Base-by-base conservation (phyloP, 2,329 filamentous ascomycete genomes). In the Alternaria conjuncta region DNA sequence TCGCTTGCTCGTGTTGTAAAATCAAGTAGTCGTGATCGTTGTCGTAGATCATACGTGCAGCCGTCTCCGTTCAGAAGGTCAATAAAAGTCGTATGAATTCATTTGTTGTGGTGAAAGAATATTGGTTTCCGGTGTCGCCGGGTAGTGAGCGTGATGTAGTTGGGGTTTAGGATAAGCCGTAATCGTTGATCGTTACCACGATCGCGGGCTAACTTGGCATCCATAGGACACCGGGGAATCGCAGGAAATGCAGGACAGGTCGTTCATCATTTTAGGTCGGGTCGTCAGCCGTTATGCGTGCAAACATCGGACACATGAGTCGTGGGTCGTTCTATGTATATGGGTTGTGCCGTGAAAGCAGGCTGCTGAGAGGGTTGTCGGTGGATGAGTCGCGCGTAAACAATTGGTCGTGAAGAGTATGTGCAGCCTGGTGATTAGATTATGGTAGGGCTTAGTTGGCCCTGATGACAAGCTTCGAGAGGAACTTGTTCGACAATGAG, bases 401-500 rank as follows among this genome's bases (percentile, higher is more conserved):
- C 25, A 51, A 67, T 64, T 66, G 58, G 55, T 60, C 54, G 63
- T 64, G 59, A 63, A 67, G 65, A 60, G 51, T 47, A 64, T 67
- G 46, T 63, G 64, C 60, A 66, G 61, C 59, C 56, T 55, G 65
- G 54, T 65, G 53, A 67, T 62, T 63, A 66, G 47, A 54, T 53
- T 43, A 36, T 64, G 43, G 66, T 50, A 36, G 54, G 36, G 46
- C 51, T 66, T 86, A 97, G 84, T 96, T 97, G 76, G 95, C 92
- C 74, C 95, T 93, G 81, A 97, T 97, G 79, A 97, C 94, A 76
- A 98, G 88, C 83, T 96, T 96, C 41, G 94, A 96, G 72, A 97
- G 84, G 85, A 98, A 97, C 85, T 97, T 98, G 86, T 97, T 97
- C 57, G 94, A 97, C 78, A 98, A 83, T 65, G 90, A 96, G 84